Base-by-base conservation (phyloP, 768 basidiomycete species). In the Agrocybe chaxingu region DNA sequence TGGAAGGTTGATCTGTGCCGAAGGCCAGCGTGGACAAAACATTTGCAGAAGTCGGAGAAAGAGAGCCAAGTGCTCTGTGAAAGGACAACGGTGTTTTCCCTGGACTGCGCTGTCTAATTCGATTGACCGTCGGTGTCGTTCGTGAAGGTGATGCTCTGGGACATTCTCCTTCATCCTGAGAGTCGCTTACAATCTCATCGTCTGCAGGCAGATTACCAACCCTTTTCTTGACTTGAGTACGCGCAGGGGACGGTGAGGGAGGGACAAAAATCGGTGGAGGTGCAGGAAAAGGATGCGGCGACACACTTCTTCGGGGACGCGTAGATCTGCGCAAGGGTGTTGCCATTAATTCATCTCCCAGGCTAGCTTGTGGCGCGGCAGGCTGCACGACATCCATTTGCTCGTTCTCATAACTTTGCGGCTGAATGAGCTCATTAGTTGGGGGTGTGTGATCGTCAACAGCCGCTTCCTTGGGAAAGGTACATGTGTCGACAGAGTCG, bases 31-130 rank as follows among this genome's bases (percentile, higher is more conserved):
- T 54, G 12, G 57, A 48, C 33, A 68, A 50, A 5, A 69, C 51
- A 37, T 64, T 61, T 0, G 63, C 67, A 38, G 87, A 85, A 10
- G 72, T 69, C 1, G 85, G 84, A n/a, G 85, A 85, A 35, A 85
- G 63, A 13, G 82, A 82, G 11, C 76, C 72, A 24, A 82, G 63
- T 61, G 77, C 76, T 50, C 77, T 70, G 40, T 66, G 62, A 24
- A 58, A 66, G 39, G 61, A 55, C 18, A 51, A 42, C 43, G 56
- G 52, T 19, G 41, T 38, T 50, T 60, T 57, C 46, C 54, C 54
- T 12, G 61, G 53, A 57, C 59, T 55, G 12, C 65, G 51, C 52
- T 52, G 49, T 51, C 62, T 56, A 40, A 53, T 57, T 45, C 58
- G 57, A 46, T 51, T 45, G 13, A 49, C 51, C 7, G 48, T 39